Evolutionary conservation across 495 filamentous ascomycete genomes (phyloP).

Genomic region (Thermothielavioides terrestris): DNA sequence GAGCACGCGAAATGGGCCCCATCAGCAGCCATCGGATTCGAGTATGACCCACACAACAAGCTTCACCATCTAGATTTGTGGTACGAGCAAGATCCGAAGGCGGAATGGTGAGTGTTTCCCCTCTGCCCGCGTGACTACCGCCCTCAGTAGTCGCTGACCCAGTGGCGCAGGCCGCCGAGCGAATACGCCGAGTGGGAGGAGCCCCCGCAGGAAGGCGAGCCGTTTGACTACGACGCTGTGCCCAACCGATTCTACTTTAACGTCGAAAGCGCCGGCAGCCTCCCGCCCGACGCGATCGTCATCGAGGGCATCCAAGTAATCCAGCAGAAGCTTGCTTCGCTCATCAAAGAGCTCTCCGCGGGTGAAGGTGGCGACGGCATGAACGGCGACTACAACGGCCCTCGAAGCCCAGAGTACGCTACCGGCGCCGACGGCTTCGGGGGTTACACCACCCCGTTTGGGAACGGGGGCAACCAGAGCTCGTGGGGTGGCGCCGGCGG

Average conservation of each 20-base stretch:
- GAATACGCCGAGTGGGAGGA: slow-evolving; percentile 84
- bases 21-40: slow-evolving; percentile 84
- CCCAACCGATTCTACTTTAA: slow-evolving; percentile 84
- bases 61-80: slow-evolving; percentile 81
- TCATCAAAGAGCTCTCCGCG: slow-evolving; percentile 65
- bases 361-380: slow-evolving; percentile 42
- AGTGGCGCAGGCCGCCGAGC: slow-evolving; percentile 60
- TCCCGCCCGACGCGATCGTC: slow-evolving; percentile 80
- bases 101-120: slow-evolving; percentile 70
- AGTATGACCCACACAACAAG: slow-evolving; percentile 97
- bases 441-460: slow-evolving; percentile 72
- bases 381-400: slow-evolving; percentile 50
- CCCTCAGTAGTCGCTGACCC: not conserved
- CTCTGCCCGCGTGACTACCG: not conserved
- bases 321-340: slow-evolving; percentile 76
- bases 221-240: slow-evolving; percentile 84
- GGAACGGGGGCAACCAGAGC: slow-evolving; percentile 48
- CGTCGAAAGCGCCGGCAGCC: slow-evolving; percentile 77
- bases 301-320: slow-evolving; percentile 82
- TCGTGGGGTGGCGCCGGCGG: slow-evolving; percentile 63
- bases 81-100: slow-evolving; percentile 77
- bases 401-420: slow-evolving; percentile 53
- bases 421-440: slow-evolving; percentile 44
- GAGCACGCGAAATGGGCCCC: slow-evolving; percentile 98
- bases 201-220: slow-evolving; percentile 65